These are phyloP conservation scores for Sclerotiophoma versabilis DNA, from an alignment of 2,329 filamentous ascomycete species.

Conservation along the genomic window DNA sequence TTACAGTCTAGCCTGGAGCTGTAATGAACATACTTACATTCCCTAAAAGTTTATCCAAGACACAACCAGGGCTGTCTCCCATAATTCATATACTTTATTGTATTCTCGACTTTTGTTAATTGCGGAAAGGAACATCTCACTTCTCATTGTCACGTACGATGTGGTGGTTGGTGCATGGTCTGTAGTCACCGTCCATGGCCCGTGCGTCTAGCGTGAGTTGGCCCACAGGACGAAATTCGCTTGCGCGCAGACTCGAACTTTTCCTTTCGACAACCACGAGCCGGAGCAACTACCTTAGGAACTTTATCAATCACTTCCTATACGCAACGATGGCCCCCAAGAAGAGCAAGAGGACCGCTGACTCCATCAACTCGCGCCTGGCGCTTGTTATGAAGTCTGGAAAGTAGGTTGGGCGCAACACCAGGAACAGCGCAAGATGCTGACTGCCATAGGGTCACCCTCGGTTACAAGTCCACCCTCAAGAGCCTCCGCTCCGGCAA, in stretches of 20 bases:
- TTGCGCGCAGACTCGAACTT: slow-evolving; percentile 13
- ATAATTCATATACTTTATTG: too few species aligned
- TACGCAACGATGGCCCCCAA: slow-evolving; percentile 71
- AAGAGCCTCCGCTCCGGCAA: slow-evolving; percentile 92
- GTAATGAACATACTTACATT: too few species aligned
- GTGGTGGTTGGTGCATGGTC: too few species aligned
- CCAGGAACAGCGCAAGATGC: slow-evolving; percentile 2
- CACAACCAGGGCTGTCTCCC: too few species aligned
- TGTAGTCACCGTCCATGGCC: too few species aligned
- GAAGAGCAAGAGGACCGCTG: slow-evolving; percentile 84
- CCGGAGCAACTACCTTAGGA: slow-evolving; percentile 28
- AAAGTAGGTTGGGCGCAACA: slow-evolving; percentile 54
- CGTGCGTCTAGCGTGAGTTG: background rate
- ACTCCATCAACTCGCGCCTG: slow-evolving; percentile 74
- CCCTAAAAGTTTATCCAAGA: too few species aligned
- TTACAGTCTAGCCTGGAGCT: too few species aligned
- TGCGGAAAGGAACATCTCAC: too few species aligned
- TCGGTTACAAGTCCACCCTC: slow-evolving; percentile 88
- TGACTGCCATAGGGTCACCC: slow-evolving; percentile 68
- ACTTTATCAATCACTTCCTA: slow-evolving; percentile 39
- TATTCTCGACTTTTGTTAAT: too few species aligned
- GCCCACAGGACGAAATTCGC: slow-evolving; percentile 19
- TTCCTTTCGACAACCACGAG: slow-evolving; percentile 17
- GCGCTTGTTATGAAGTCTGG: slow-evolving; percentile 74
- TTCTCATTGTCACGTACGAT: too few species aligned